phyloP scores from a whole-genome alignment of 768 basidiomycete genomes.

The Naganishia antarctica region DNA sequence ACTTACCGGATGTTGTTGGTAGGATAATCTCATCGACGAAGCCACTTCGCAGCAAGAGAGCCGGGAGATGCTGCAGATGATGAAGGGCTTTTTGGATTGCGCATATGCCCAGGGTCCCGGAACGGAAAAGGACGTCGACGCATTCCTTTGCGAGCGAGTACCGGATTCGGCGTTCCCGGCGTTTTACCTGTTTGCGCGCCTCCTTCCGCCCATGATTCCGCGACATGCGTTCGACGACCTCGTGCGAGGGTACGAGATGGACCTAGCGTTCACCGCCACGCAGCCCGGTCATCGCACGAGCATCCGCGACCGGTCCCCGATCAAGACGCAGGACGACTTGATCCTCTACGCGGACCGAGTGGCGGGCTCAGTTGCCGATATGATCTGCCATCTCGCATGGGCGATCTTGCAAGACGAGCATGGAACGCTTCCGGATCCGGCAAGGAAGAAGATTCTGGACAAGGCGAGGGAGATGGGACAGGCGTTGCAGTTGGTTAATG shows the following conservation, averaged over 20 bases:
- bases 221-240: conserved; percentile 40
- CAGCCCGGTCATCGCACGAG: no score
- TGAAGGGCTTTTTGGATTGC: conserved; percentile 16
- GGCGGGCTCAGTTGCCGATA: conserved; percentile 49
- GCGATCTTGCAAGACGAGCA: conserved; percentile 29
- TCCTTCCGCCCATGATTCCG: conserved; percentile 40
- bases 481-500: conserved; percentile 51
- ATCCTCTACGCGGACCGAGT: conserved; percentile 49
- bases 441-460: conserved; percentile 10
- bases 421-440: neutral
- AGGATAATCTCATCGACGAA: conserved; percentile 43
- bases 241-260: conserved; percentile 43
- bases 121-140: conserved; percentile 26
- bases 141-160: conserved; percentile 29
- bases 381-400: conserved; percentile 49
- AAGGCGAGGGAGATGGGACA: conserved; percentile 48
- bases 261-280: conserved; percentile 35
- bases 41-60: conserved; percentile 7
- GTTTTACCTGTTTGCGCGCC: conserved; percentile 39
- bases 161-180: conserved; percentile 31
- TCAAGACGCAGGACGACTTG: conserved; percentile 45
- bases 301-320: conserved; percentile 32
- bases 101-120: neutral
- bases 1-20: neutral
- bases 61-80: conserved; percentile 1